Conservation (phyloP, 192 early-diverging fungal species). For the Radiomyces spectabilis region DNA sequence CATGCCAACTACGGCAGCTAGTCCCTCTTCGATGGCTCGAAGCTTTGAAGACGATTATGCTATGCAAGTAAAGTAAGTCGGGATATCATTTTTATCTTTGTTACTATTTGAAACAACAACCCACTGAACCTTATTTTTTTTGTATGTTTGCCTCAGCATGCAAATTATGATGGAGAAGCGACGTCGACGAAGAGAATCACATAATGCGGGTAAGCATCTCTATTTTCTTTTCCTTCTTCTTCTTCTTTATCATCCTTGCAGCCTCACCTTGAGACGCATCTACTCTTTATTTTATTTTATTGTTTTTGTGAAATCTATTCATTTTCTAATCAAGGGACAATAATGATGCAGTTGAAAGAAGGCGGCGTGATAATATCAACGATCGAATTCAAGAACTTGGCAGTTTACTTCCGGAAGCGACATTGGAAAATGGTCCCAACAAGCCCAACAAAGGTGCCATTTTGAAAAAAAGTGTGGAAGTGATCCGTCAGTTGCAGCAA, state of each 20-base stretch:
- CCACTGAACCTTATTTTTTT: neutral
- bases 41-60: slow-evolving; percentile 28
- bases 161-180: slow-evolving; percentile 69
- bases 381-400: slow-evolving; percentile 94
- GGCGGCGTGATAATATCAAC: slow-evolving; percentile 96
- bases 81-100: no score
- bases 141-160: slow-evolving; percentile 19
- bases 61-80: slow-evolving; percentile 27
- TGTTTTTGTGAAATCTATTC: neutral
- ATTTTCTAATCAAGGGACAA: neutral
- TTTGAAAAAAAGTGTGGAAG: slow-evolving; percentile 87
- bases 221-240: slow-evolving; percentile 2
- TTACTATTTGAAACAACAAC: neutral
- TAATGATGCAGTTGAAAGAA: slow-evolving; percentile 69
- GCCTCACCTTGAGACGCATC: no score
- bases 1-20: neutral
- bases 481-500: slow-evolving; percentile 50
- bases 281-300: neutral
- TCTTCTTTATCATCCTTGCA: neutral
- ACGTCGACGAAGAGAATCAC: slow-evolving; percentile 86
- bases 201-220: slow-evolving; percentile 66
- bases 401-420: slow-evolving; percentile 74
- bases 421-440: slow-evolving; percentile 35
- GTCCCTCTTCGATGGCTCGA: neutral
- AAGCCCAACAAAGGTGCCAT: slow-evolving; percentile 98